phyloP scores from a whole-genome alignment of 495 filamentous ascomycete species.

The Penicillium dipodomyicola region DNA sequence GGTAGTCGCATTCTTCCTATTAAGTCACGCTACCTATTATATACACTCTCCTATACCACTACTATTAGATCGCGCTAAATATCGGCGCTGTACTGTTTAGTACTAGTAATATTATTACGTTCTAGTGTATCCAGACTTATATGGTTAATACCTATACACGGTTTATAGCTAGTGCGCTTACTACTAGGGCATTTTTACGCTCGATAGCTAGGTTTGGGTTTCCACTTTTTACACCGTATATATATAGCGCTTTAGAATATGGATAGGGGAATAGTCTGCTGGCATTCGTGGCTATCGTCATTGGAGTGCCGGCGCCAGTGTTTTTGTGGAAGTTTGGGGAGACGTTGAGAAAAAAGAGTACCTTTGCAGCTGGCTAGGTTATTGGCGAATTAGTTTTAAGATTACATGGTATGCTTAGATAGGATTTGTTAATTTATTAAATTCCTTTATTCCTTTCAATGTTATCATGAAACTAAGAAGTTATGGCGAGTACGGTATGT shows the following conservation, averaged over 20 bases:
- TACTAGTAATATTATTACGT: slow-evolving; percentile 58
- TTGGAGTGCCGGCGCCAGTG: slow-evolving; percentile 60
- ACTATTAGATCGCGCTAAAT: slow-evolving; percentile 72
- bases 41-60: too few relatives aligned
- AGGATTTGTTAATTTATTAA: not conserved
- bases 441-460: not conserved
- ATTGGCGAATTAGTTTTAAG: not conserved
- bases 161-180: slow-evolving; percentile 71
- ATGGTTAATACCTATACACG: slow-evolving; percentile 74
- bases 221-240: slow-evolving; percentile 68
- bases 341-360: slow-evolving; percentile 57
- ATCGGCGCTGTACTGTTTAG: slow-evolving; percentile 62
- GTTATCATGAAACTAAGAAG: not conserved
- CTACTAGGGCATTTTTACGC: slow-evolving; percentile 64
- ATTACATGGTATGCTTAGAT: not conserved
- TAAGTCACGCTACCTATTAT: too few relatives aligned
- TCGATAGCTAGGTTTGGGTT: slow-evolving; percentile 71
- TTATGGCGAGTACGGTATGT: not conserved
- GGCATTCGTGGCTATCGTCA: slow-evolving; percentile 51
- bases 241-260: slow-evolving; percentile 58
- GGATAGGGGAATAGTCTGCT: slow-evolving; percentile 66
- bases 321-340: slow-evolving; percentile 61
- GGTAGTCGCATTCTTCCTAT: too few relatives aligned
- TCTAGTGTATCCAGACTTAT: slow-evolving; percentile 72
- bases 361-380: slow-evolving; percentile 60